Conservation (phyloP, 2,329 filamentous ascomycete genomes). For the Aureobasidium musti region DNA sequence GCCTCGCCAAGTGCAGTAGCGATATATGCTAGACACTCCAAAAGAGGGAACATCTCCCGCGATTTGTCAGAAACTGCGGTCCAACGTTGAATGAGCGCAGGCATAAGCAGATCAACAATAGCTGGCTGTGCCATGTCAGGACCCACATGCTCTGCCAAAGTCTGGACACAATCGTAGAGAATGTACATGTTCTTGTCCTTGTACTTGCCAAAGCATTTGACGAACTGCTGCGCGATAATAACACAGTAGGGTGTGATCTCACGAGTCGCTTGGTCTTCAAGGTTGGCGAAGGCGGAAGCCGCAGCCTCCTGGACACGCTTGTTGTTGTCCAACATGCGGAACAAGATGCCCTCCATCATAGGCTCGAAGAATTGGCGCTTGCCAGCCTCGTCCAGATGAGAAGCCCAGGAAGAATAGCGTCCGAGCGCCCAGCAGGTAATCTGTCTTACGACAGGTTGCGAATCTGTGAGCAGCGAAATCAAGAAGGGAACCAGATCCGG, state of each 20-base stretch:
- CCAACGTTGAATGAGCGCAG: conserved; percentile 85
- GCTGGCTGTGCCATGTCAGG: conserved; percentile 76
- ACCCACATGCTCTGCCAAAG: conserved; percentile 87
- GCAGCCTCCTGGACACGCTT: conserved; percentile 98
- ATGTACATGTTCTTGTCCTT: conserved; percentile 99
- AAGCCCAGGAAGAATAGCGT: conserved; percentile 90
- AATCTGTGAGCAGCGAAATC: conserved; percentile 78
- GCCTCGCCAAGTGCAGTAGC: conserved; percentile 78
- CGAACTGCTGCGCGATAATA: conserved; percentile 89
- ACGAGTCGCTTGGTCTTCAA: conserved; percentile 89
- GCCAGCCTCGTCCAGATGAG: conserved; percentile 67
- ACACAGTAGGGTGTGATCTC: conserved; percentile 81
- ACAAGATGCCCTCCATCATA: conserved; percentile 94
- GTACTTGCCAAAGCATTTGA: conserved; percentile 89
- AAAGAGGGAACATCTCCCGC: conserved; percentile 85
- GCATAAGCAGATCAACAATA: conserved; percentile 86
- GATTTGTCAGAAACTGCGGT: conserved; percentile 84
- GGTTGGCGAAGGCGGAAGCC: conserved; percentile 90
- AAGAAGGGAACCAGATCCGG: conserved; percentile 89
- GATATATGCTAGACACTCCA: conserved; percentile 97
- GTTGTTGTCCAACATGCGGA: conserved; percentile 94
- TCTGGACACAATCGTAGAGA: conserved; percentile 97
- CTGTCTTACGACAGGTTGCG: conserved; percentile 86
- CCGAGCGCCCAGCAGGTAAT: conserved; percentile 98
- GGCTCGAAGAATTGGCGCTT: conserved; percentile 83